Conservation (phyloP, 129 eudicot genomes). For the Centaurea solstitialis region DNA sequence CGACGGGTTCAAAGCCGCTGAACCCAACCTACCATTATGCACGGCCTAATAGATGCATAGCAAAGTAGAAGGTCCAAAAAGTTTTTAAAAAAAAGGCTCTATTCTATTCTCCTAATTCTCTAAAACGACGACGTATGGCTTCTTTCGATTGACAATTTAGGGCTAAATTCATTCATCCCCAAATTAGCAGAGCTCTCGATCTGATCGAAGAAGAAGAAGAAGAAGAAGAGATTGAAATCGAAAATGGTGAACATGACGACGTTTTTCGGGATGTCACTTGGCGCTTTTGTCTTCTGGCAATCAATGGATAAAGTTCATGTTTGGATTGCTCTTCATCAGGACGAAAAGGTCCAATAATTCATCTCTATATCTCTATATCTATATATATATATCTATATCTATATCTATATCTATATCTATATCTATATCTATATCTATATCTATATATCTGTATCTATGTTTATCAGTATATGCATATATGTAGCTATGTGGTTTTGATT, state of each 20-base stretch:
- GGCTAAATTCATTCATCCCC: background rate
- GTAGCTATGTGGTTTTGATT: background rate
- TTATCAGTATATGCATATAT: background rate
- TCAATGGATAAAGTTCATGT: slow-evolving; percentile 93
- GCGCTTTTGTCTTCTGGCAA: slow-evolving; percentile 85
- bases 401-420: background rate
- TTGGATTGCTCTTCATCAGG: slow-evolving; percentile 93
- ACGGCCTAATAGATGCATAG: too few relatives aligned
- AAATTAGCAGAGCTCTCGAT: slow-evolving; percentile 3
- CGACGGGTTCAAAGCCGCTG: too few relatives aligned
- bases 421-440: background rate
- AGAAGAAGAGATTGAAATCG: background rate
- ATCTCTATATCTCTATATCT: background rate
- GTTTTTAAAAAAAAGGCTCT: too few relatives aligned
- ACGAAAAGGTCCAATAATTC: slow-evolving; percentile 63
- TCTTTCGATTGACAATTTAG: slow-evolving; percentile 4
- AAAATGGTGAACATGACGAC: slow-evolving; percentile 75
- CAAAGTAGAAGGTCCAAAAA: too few relatives aligned
- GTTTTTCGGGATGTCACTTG: slow-evolving; percentile 74
- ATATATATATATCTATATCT: too few relatives aligned
- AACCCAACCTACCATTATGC: too few relatives aligned
- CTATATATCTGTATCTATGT: background rate
- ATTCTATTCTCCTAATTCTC: too few relatives aligned
- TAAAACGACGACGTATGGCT: too few relatives aligned
- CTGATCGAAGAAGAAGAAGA: slow-evolving; percentile 4